These are phyloP conservation scores for Irpex sp. DNA, from an alignment of 1,284 basidiomycete genomes.

Conservation along the genomic window DNA sequence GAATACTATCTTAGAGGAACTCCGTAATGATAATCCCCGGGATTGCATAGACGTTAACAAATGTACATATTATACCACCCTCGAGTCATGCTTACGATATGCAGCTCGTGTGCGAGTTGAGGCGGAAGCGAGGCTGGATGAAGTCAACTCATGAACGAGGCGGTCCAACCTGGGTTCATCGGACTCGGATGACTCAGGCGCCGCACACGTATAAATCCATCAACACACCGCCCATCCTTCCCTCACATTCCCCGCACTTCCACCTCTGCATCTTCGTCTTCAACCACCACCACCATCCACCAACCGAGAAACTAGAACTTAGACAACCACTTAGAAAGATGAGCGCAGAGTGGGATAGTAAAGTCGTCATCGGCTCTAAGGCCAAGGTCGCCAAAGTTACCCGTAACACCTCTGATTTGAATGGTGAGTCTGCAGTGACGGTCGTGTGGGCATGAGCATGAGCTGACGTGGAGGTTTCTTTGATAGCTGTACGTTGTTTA, in stretches of 20 bases:
- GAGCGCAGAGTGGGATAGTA: constrained; percentile 65
- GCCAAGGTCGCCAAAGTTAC: constrained; percentile 67
- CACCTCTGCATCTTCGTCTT: constrained; percentile 4
- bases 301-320: not conserved
- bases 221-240: not conserved
- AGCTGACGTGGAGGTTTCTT: not conserved
- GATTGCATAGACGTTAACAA: not conserved
- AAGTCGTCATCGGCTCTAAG: constrained; percentile 77
- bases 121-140: not conserved
- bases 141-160: constrained; percentile 9
- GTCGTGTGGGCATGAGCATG: not conserved
- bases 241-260: constrained; percentile 11
- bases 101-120: not conserved
- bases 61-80: not conserved
- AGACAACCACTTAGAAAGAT: constrained; percentile 18
- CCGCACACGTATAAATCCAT: constrained; percentile 13
- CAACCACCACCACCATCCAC: constrained; percentile 2
- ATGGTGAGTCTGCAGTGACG: constrained; percentile 46
- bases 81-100: not conserved
- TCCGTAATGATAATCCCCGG: no score
- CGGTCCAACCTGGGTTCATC: constrained; percentile 2
- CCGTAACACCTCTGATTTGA: constrained; percentile 65
- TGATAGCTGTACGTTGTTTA: not conserved
- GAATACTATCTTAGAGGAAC: no score
- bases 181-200: constrained; percentile 14